phyloP scores from a whole-genome alignment of 306 rosid genomes.

The Parietaria judaica region DNA sequence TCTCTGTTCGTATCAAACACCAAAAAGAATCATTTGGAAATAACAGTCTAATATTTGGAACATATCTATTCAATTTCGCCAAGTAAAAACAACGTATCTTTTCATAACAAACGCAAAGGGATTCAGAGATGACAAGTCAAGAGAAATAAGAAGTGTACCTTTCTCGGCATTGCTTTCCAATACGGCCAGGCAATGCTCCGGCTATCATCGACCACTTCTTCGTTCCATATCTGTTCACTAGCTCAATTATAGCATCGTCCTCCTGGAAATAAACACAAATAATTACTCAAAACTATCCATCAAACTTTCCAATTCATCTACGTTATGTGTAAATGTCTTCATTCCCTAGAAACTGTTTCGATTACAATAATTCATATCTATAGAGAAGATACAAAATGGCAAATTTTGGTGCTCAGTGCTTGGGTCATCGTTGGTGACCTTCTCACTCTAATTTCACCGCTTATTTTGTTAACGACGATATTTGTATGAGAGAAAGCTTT shows the following conservation, averaged over 20 bases:
- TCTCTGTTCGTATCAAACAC: background rate
- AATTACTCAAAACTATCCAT: background rate
- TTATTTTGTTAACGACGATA: too few relatives aligned
- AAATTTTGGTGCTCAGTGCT: too few relatives aligned
- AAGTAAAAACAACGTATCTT: background rate
- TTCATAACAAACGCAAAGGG: background rate
- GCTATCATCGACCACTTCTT: conserved; percentile 97
- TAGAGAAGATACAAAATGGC: too few relatives aligned
- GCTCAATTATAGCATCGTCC: conserved; percentile 63
- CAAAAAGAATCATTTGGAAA: background rate
- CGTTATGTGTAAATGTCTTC: too few relatives aligned
- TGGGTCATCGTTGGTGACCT: too few relatives aligned
- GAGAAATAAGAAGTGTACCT: conserved; percentile 42
- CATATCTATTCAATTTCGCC: background rate
- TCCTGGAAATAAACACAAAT: conserved; percentile 40
- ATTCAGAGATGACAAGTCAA: conserved; percentile 2
- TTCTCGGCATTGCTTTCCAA: conserved; percentile 98
- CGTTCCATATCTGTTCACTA: conserved; percentile 74
- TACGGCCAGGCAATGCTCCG: conserved; percentile 80
- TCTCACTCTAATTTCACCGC: too few relatives aligned
- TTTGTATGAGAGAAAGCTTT: too few relatives aligned
- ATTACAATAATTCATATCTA: too few relatives aligned
- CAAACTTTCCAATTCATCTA: too few relatives aligned
- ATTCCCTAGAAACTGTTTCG: too few relatives aligned
- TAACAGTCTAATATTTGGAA: background rate